Evolutionary conservation across 2,329 filamentous ascomycete species (phyloP), one percentile per base, ranked within the genome.

Genomic region (Aspergillus ochraceoroseus): DNA sequence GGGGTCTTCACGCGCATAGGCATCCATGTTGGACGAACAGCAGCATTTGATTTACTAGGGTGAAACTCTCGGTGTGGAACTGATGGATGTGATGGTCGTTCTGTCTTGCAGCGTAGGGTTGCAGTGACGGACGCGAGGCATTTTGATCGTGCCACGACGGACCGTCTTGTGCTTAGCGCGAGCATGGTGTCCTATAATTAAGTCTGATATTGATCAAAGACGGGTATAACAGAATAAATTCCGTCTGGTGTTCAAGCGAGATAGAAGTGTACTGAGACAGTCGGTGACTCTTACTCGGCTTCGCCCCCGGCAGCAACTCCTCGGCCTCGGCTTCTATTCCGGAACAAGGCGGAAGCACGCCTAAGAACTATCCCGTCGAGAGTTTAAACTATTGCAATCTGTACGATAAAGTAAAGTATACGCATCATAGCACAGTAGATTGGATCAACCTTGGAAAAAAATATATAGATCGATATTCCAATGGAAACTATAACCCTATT

Each of bases 1-100:
- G 82, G 80, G n/a, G 74, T 81, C 45, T 76, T 76, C 5, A 81
- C 75, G 30, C 78, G 68, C 64, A 76, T 75, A 12, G 73, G 72
- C 33, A 76, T 77, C 64, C 65, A 67, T 11, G 58, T 62, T 5
- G 62, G 61, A 17, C 54, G 54, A 27, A 51, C 58, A 4, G 48
- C 59, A 8, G 50, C 52, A 32, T 53, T 54, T 14, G 41, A 35
- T 9, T 47, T 49, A 19, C 55, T 61, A 20, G 52, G 46, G 37
- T 64, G 60, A 27, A 66, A 61, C 9, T 57, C 33, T 25, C 53
- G 48, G 5, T 7, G 23, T 15, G 43, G 32, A 18, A 43, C 42
- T 8, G 44, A 33, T 7, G 39, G 43, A n/a, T 38, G 25, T 18
- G 31, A 32, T 17, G 37, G 32, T 27, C 32, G 31, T 27, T 32